These are phyloP conservation scores for Delitschia confertaspora DNA, from an alignment of 495 filamentous ascomycete species.

Conservation along the genomic window DNA sequence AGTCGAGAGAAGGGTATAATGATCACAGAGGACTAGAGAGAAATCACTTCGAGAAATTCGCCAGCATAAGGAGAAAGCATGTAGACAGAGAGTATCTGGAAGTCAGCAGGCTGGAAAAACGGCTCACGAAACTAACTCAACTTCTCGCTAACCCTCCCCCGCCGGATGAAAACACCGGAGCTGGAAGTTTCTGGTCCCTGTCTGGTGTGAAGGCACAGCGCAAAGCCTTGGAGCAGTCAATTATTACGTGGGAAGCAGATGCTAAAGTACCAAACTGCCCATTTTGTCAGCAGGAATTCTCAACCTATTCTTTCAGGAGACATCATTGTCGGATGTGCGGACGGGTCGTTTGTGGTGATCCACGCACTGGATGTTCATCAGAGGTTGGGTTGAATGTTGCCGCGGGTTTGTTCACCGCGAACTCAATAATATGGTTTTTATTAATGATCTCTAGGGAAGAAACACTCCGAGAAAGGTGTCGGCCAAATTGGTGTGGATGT, in stretches of 20 bases:
- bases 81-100: conserved; percentile 82
- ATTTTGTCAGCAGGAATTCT: conserved; percentile 91
- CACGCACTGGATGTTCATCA: conserved; percentile 68
- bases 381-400: conserved; percentile 75
- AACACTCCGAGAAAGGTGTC: conserved; percentile 52
- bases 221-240: conserved; percentile 75
- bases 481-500: conserved; percentile 64
- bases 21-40: conserved; percentile 63
- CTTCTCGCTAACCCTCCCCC: conserved; percentile 62
- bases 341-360: conserved; percentile 83
- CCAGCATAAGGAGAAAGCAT: conserved; percentile 55
- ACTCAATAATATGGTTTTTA: background rate
- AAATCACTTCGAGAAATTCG: conserved; percentile 64
- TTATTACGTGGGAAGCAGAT: conserved; percentile 95
- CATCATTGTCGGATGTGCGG: conserved; percentile 95
- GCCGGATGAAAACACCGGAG: conserved; percentile 45
- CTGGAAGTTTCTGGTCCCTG: conserved; percentile 49
- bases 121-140: conserved; percentile 82
- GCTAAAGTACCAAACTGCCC: conserved; percentile 70
- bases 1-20: conserved; percentile 90
- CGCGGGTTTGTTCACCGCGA: conserved; percentile 44
- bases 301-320: conserved; percentile 75
- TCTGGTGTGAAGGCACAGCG: conserved; percentile 53
- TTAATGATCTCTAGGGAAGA: conserved; percentile 33
- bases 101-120: conserved; percentile 79